phyloP scores from a whole-genome alignment of 148 eudicot species.

The Heliosperma pusillum region DNA sequence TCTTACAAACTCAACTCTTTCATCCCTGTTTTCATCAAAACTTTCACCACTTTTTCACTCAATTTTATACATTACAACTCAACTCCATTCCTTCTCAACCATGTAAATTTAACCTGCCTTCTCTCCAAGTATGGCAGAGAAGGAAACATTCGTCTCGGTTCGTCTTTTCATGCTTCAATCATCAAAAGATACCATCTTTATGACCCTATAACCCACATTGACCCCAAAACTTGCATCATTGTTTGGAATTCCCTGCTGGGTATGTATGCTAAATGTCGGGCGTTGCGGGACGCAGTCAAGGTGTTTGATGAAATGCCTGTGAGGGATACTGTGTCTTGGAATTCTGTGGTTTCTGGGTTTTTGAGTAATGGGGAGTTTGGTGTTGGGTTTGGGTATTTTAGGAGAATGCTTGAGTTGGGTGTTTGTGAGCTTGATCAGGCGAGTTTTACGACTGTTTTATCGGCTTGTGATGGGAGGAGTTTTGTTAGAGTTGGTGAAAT shows the following conservation, averaged over 20 bases:
- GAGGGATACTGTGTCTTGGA: conserved; percentile 75
- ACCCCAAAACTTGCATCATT: conserved; percentile 25
- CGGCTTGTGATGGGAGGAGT: conserved; percentile 37
- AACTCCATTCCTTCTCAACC: conserved; percentile 23
- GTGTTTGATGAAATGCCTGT: conserved; percentile 71
- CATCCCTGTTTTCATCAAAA: conserved; percentile 25
- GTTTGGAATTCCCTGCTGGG: conserved; percentile 65
- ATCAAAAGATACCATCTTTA: conserved; percentile 39
- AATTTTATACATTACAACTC: conserved; percentile 10
- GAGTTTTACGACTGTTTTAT: conserved; percentile 63
- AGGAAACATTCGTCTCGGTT: conserved; percentile 50
- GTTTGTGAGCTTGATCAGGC: conserved; percentile 59
- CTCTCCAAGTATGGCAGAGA: conserved; percentile 57
- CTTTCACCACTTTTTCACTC: conserved; percentile 19
- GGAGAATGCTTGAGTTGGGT: conserved; percentile 38
- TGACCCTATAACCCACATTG: conserved; percentile 19
- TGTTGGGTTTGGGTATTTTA: conserved; percentile 53
- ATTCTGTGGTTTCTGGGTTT: conserved; percentile 56
- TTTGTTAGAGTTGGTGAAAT: conserved; percentile 30
- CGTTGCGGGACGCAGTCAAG: conserved; percentile 42
- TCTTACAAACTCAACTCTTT: conserved; percentile 29
- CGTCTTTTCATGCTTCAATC: conserved; percentile 64
- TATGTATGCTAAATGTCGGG: conserved; percentile 48
- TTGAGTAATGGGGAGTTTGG: conserved; percentile 37
- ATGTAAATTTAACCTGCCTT: conserved; percentile 39